Base-by-base conservation (phyloP, 371 early-diverging fungal genomes). In the Circinella umbellata region DNA sequence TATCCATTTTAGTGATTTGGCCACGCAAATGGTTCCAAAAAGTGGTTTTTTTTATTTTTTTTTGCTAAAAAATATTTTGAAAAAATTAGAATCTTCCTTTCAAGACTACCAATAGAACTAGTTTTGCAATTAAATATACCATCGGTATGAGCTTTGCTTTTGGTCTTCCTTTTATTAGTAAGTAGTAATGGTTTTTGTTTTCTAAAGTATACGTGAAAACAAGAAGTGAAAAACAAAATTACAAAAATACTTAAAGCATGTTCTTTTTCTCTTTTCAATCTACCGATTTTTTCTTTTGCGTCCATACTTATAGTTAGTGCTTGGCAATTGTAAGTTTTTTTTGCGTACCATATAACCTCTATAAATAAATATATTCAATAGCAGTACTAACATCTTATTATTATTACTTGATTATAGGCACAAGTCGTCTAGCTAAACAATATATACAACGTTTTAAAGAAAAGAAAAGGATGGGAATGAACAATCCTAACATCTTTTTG, bases 91-190 rank as follows among this genome's bases (percentile, higher is more conserved):
- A 89, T 80, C 60, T 88, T 73, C 89, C 89, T 60, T 89, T 89
- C 79, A 78, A 82, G 64, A 88, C 89, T 73, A 87, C 81, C 76
- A 89, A 86, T 84, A 85, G 81, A 74, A 77, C 79, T 72, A 84
- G 73, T 67, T 84, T 89, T 80, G 88, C 86, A 64, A 59, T 85
- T 69, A 80, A 79, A 69, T 83, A 88, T 74, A 69, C 73, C 53
- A 73, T 84, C 67, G 87, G 78, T 69, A 75, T 86, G 72, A 87
- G 86, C 66, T 63, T 78, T 39, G 88, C 86, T 62, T 89, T 89
- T 68, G 75, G 76, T 72, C 80, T 82, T 69, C 88, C 87, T 71
- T 89, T 89, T 80, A 42, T 87, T 63, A 83, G 88, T 82, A 82
- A 72, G 75, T 75, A 3, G 4, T 27, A 5, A 17, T 57, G 51